Base-by-base conservation (phyloP, 1,139 yeast species). In the Chernovozyma sophiae-reginae region DNA sequence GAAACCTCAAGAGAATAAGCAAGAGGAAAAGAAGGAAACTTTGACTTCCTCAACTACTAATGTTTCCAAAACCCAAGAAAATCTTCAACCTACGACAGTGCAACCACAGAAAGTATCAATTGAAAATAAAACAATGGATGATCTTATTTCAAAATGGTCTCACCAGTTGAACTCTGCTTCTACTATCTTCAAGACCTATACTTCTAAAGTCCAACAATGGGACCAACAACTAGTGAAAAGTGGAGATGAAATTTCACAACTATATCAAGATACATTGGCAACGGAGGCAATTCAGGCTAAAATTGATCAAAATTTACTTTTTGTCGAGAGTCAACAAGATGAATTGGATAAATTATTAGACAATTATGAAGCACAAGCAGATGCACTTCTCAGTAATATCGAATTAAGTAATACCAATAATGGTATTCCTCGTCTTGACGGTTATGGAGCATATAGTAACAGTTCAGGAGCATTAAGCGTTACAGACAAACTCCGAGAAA, bases 131-230 rank as follows among this genome's bases (percentile, higher is more conserved):
- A 87, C 96, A 1, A 69, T 94, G 56, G 98, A 92, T 52, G 98
- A 92, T 56, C 74, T 92, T 45, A 85, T 94, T 36, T 77, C 89
- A 24, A 89, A 85, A 60, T 94, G 98, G 99, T 85, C 97, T 1
- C 78, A 79, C 41, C 95, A 94, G 49, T 65, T 92, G 43, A 72
- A 90, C 3, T 72, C 77, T 17, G 80, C 95, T 1, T 77, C 92
- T 1, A 70, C 72, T 22, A 81, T 86, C 26, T 92, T 90, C 61
- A 83, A 82, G 43, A 60, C 72, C n/a, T 94, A 86, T 53, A 83
- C 96, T 15, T 64, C 70, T 15, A 84, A 82, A 44, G 81, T 90
- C 20, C 80, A 82, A 43, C 73, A 75, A 38, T 90, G 97, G 96
- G 98, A 94, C 58, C 77, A 78, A 41, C 79, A 83, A 24, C 69